Evolutionary conservation across 2,329 filamentous ascomycete genomes (phyloP).

Genomic region (Knufia fluminis): DNA sequence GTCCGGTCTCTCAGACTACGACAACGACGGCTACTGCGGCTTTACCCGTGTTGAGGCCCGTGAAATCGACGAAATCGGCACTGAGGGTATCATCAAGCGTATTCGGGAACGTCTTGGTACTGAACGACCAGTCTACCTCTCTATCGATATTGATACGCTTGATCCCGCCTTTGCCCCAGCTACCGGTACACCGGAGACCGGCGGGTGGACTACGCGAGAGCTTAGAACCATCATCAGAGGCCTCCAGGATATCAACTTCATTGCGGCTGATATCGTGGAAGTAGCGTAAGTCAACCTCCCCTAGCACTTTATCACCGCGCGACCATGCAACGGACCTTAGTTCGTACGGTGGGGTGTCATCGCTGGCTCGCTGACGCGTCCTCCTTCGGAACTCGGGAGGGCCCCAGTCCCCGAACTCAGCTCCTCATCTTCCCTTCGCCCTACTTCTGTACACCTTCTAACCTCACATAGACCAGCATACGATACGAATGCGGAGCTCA

Average conservation of each 20-base stretch:
- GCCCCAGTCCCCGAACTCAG: too few species aligned
- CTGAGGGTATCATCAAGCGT: slow-evolving; percentile 66
- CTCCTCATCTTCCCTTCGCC: too few species aligned
- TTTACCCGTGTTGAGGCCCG: slow-evolving; percentile 73
- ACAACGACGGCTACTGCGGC: slow-evolving; percentile 75
- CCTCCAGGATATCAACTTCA: slow-evolving; percentile 47
- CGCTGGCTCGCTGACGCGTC: too few species aligned
- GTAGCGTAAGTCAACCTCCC: too few species aligned
- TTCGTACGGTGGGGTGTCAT: too few species aligned
- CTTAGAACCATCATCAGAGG: slow-evolving; percentile 50
- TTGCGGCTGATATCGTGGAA: slow-evolving; percentile 54
- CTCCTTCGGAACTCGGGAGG: too few species aligned
- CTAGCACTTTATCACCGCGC: too few species aligned
- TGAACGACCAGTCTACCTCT: slow-evolving; percentile 65
- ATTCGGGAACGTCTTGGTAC: slow-evolving; percentile 68
- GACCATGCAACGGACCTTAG: too few species aligned
- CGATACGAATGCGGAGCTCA: slow-evolving; percentile 52
- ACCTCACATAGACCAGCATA: too few species aligned
- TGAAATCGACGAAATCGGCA: slow-evolving; percentile 60
- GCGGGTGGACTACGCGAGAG: slow-evolving; percentile 53
- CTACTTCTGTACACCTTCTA: too few species aligned
- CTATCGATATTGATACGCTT: slow-evolving; percentile 78
- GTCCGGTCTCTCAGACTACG: slow-evolving; percentile 69
- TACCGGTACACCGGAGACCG: slow-evolving; percentile 53
- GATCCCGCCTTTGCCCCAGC: slow-evolving; percentile 60